Conservation (phyloP, 208 protist genomes). For the Acanthamoeba royreba region DNA sequence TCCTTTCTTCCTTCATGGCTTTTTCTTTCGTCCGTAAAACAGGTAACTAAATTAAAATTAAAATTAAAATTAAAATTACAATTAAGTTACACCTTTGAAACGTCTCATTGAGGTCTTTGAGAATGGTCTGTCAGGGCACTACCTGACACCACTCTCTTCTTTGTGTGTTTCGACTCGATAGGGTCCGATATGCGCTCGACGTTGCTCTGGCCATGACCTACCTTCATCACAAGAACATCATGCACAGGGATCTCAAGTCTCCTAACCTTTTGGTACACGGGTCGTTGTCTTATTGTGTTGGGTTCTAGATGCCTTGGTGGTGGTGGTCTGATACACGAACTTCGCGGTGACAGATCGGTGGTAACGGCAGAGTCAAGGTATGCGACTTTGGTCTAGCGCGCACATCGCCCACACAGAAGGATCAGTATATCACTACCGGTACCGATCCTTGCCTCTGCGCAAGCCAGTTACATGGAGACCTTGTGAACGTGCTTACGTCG, state of each 20-base stretch:
- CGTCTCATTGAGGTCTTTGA: too few relatives aligned
- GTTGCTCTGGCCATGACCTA: not conserved
- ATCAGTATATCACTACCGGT: slow-evolving; percentile 2
- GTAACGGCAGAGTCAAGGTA: not conserved
- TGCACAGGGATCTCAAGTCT: slow-evolving; percentile 28
- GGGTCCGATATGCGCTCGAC: not conserved
- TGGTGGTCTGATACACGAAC: too few relatives aligned
- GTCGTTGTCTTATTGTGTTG: too few relatives aligned
- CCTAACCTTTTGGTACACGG: not conserved
- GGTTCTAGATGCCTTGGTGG: too few relatives aligned
- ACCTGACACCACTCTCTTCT: too few relatives aligned
- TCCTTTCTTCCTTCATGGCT: not conserved
- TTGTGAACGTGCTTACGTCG: too few relatives aligned
- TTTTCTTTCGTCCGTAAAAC: not conserved
- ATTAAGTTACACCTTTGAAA: not conserved
- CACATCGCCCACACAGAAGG: not conserved
- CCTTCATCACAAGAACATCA: slow-evolving; percentile 46
- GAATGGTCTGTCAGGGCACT: too few relatives aligned
- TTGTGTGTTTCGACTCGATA: too few relatives aligned
- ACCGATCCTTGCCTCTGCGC: too few relatives aligned
- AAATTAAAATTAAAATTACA: not conserved
- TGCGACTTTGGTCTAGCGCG: slow-evolving; percentile 23
- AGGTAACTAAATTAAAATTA: not conserved
- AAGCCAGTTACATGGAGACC: too few relatives aligned
- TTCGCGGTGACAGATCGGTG: not conserved